Evolutionary conservation across 2,329 filamentous ascomycete species (phyloP), one percentile per base, ranked within the genome.

Genomic region (Saccharata proteae): DNA sequence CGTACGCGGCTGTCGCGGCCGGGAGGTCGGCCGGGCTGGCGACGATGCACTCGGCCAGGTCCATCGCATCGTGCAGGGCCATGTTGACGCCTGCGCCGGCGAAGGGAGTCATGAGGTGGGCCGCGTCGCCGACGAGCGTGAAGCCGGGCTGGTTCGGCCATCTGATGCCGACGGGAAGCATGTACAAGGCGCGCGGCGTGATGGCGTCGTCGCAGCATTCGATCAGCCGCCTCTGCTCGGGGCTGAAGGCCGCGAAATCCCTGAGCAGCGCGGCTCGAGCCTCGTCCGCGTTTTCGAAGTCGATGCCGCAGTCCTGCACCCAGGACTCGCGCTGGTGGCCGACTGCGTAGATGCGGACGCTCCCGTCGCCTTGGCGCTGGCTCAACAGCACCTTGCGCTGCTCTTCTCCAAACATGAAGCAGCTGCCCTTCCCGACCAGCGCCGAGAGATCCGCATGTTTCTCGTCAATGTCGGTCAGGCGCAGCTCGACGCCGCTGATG

Each of bases 41-140:
- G 3, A 35, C 15, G n/a, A 35, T 35, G 3, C 28, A 27, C 13
- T 30, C 13, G 0, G 62, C 64, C 13, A 77, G 54, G 14, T 60
- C 47, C 38, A 66, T 46, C 6, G 69, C 62, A 45, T 77, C 71
- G 27, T 62, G 57, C 46, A 77, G 60, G 2, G 61, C 69, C 13
- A 64, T 52, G 42, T 77, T 76, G 16, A 74, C 70, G 2, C 71
- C 71, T 35, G 72, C 70, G 4, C 72, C 72, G 2, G 65, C 66
- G 38, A 66, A 71, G 0, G 67, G 67, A 1, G 64, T 62, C 67
- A 73, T 72, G 14, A 74, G 43, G 46, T 77, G 71, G 6, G 71
- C 71, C 1, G 71, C 67, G 40, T 77, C 71, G 4, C 73, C 73
- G 16, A 75, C 55, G 10, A 74, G 43, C 0, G 72, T 74, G 4